Evolutionary conservation across 2,329 filamentous ascomycete species (phyloP).

Genomic region (Lecanoromycetidae sp.): DNA sequence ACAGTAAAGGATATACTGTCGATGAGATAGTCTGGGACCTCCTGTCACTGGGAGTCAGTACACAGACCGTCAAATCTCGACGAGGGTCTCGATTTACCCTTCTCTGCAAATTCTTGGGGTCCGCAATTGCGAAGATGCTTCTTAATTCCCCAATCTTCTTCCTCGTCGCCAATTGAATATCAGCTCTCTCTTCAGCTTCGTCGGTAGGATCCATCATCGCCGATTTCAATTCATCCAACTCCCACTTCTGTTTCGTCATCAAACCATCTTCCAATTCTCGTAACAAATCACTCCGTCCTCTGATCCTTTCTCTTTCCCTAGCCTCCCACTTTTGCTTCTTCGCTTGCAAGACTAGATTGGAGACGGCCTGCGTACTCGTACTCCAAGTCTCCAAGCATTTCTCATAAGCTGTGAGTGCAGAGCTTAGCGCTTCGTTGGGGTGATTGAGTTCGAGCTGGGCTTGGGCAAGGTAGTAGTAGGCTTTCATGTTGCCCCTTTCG

Average conservation of each 20-base stretch:
- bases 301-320: slow-evolving; percentile 43
- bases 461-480: slow-evolving; percentile 70
- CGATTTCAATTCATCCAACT: slow-evolving; percentile 27
- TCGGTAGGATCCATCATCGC: slow-evolving; percentile 44
- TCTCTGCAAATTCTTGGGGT: slow-evolving; percentile 31
- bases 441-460: slow-evolving; percentile 65
- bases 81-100: slow-evolving; percentile 23
- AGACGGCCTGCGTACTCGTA: slow-evolving; percentile 58
- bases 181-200: slow-evolving; percentile 39
- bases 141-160: slow-evolving; percentile 36
- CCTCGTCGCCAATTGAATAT: slow-evolving; percentile 29
- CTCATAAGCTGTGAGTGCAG: slow-evolving; percentile 60
- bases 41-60: slow-evolving; percentile 21
- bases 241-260: slow-evolving; percentile 29
- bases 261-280: slow-evolving; percentile 31
- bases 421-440: slow-evolving; percentile 58
- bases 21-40: slow-evolving; percentile 37
- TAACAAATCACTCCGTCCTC: slow-evolving; percentile 34
- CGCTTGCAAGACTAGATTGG: slow-evolving; percentile 59
- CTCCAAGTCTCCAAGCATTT: slow-evolving; percentile 52
- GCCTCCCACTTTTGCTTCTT: slow-evolving; percentile 81
- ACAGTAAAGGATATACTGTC: slow-evolving; percentile 39
- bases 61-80: neutral
- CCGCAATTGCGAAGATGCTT: slow-evolving; percentile 32
- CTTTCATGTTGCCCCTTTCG: slow-evolving; percentile 52